Evolutionary conservation across 495 filamentous ascomycete species (phyloP).

Genomic region (Niebla homalea): DNA sequence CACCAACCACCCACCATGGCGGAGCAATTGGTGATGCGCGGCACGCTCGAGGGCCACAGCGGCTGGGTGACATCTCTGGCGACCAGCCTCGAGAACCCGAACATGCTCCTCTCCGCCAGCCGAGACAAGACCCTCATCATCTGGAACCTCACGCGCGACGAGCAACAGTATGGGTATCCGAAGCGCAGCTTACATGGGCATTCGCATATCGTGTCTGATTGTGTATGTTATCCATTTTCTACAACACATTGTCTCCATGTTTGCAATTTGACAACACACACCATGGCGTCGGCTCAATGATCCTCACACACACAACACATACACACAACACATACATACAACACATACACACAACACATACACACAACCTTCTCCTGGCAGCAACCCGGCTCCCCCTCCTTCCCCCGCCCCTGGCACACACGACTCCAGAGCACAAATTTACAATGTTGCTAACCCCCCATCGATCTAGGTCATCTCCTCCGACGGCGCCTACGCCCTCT

Average conservation of each 20-base stretch:
- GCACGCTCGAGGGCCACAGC: constrained; percentile 92
- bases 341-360: no score
- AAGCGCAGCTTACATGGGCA: constrained; percentile 97
- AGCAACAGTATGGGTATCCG: constrained; percentile 92
- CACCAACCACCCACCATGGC: constrained; percentile 46
- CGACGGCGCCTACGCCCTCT: constrained; percentile 98
- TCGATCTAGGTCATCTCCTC: constrained; percentile 84
- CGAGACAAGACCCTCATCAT: constrained; percentile 99
- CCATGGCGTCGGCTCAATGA: no score
- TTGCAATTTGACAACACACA: no score
- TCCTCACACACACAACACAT: no score
- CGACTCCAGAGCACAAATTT: background rate
- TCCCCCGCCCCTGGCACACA: no score
- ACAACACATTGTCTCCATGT: no score
- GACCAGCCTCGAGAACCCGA: constrained; percentile 99
- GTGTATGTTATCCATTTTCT: constrained; percentile 53
- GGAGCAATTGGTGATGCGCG: constrained; percentile 94
- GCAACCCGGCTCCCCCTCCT: no score
- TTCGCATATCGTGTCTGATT: constrained; percentile 99
- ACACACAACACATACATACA: no score
- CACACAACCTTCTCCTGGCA: no score
- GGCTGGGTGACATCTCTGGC: constrained; percentile 68
- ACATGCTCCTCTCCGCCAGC: constrained; percentile 97
- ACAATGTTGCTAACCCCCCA: constrained; percentile 23
- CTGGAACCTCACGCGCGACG: constrained; percentile 99